Evolutionary conservation across 2,329 filamentous ascomycete genomes (phyloP).

Genomic region (Calcarisporium arbuscula): DNA sequence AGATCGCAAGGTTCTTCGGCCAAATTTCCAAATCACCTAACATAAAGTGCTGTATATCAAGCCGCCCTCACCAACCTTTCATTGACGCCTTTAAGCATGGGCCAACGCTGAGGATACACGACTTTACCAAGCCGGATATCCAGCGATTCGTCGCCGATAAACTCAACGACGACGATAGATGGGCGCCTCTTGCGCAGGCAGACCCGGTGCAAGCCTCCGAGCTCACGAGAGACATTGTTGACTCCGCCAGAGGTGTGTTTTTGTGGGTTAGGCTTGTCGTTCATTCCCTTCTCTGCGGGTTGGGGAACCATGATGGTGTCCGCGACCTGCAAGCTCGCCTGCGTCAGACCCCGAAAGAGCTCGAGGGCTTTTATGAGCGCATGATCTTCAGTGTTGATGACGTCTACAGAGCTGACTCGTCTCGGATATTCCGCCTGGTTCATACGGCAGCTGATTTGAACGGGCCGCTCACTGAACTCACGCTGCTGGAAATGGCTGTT

Average conservation of each 20-base stretch:
- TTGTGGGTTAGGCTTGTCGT: constrained; percentile 26
- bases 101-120: constrained; percentile 19
- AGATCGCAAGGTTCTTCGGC: constrained; percentile 21
- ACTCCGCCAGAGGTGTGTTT: constrained; percentile 24
- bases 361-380: constrained; percentile 8
- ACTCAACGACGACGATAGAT: constrained; percentile 9
- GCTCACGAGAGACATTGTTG: constrained; percentile 13
- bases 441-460: too few species aligned
- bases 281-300: constrained; percentile 3
- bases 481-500: too few species aligned
- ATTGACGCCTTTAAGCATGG: constrained; percentile 16
- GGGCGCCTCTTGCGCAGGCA: constrained; percentile 10
- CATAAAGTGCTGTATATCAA: constrained; percentile 26
- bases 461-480: too few species aligned
- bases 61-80: constrained; percentile 23
- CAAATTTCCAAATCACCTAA: constrained; percentile 3
- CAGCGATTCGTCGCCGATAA: constrained; percentile 15
- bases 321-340: constrained; percentile 6
- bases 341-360: constrained; percentile 4
- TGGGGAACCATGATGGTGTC: constrained; percentile 2
- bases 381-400: constrained; percentile 6
- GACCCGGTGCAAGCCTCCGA: constrained; percentile 1
- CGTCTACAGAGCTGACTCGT: too few species aligned
- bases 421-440: too few species aligned
- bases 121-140: constrained; percentile 21